Conservation (phyloP, 2,329 filamentous ascomycete species). For the Metarhizium humberi region DNA sequence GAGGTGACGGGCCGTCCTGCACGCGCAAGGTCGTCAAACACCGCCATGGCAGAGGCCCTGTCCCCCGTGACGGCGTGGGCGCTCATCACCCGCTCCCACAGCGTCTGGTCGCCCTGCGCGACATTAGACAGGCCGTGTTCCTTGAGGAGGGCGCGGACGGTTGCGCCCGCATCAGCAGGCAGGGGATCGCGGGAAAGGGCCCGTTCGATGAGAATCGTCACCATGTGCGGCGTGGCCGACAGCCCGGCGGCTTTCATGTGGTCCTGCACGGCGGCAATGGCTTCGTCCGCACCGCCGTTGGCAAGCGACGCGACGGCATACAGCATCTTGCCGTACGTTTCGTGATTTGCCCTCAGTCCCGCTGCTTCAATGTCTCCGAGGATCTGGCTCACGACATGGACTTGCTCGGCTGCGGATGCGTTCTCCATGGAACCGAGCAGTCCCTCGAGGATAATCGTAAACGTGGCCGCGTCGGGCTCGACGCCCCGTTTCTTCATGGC, state of each 20-base stretch:
- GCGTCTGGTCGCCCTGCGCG: constrained; percentile 42
- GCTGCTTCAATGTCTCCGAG: constrained; percentile 48
- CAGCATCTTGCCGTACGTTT: constrained; percentile 62
- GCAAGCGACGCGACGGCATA: constrained; percentile 33
- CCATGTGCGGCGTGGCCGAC: constrained; percentile 53
- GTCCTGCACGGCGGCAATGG: constrained; percentile 50
- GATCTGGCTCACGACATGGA: constrained; percentile 39
- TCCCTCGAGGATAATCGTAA: constrained; percentile 61
- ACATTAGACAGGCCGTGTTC: constrained; percentile 37
- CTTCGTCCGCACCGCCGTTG: constrained; percentile 30
- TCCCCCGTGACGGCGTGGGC: constrained; percentile 52
- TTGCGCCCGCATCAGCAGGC: constrained; percentile 34
- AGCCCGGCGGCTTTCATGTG: constrained; percentile 50
- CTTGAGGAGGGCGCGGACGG: constrained; percentile 51
- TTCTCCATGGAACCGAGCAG: constrained; percentile 34
- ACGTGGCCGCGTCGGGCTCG: constrained; percentile 57
- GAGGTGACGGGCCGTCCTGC: constrained; percentile 30
- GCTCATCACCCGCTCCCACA: constrained; percentile 63
- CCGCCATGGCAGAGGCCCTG: constrained; percentile 34
- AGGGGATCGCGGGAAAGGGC: constrained; percentile 52
- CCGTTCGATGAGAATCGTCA: constrained; percentile 63
- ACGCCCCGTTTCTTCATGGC: constrained; percentile 50
- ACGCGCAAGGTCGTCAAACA: constrained; percentile 36
- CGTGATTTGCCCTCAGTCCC: constrained; percentile 49
- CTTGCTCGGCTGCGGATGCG: constrained; percentile 37